Conservation (phyloP, 2,329 filamentous ascomycete species). For the Sclerotiophoma versabilis region DNA sequence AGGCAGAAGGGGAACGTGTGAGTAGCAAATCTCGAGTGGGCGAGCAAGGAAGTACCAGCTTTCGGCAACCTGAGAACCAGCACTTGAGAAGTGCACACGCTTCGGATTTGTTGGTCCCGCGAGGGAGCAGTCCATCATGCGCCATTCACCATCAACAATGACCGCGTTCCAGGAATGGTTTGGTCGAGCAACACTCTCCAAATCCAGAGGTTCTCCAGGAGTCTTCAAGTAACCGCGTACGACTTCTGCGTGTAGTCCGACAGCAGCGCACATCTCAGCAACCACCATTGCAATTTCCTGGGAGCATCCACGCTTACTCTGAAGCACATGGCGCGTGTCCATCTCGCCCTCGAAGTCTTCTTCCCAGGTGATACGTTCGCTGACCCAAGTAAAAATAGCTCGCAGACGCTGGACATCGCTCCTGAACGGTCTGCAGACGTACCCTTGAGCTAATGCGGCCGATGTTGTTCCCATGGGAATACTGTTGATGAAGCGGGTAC, state of each 20-base stretch:
- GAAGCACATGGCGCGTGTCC: conserved; percentile 83
- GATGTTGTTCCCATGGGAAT: conserved; percentile 84
- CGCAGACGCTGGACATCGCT: conserved; percentile 92
- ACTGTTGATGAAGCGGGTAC: conserved; percentile 85
- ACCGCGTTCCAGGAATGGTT: conserved; percentile 99
- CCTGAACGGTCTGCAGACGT: conserved; percentile 91
- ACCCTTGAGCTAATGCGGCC: conserved; percentile 82
- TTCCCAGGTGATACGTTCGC: conserved; percentile 95
- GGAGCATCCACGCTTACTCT: conserved; percentile 81
- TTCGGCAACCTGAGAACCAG: conserved; percentile 74
- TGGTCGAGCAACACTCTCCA: conserved; percentile 80
- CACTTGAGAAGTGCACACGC: conserved; percentile 77
- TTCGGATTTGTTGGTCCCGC: conserved; percentile 90
- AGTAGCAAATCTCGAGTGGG: conserved; percentile 91
- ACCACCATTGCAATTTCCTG: conserved; percentile 91
- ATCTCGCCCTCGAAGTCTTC: conserved; percentile 88
- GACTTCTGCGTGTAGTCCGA: conserved; percentile 86
- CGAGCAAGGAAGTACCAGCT: conserved; percentile 92
- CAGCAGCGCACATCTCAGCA: conserved; percentile 89
- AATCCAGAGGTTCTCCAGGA: conserved; percentile 77
- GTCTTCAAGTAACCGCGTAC: conserved; percentile 89
- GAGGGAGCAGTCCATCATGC: conserved; percentile 92
- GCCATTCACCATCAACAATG: conserved; percentile 92
- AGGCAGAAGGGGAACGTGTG: conserved; percentile 87
- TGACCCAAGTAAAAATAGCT: conserved; percentile 96